Evolutionary conservation across 2,329 filamentous ascomycete genomes (phyloP), one percentile per base, ranked within the genome.

Genomic region (Cladosporium sphaerospermum): DNA sequence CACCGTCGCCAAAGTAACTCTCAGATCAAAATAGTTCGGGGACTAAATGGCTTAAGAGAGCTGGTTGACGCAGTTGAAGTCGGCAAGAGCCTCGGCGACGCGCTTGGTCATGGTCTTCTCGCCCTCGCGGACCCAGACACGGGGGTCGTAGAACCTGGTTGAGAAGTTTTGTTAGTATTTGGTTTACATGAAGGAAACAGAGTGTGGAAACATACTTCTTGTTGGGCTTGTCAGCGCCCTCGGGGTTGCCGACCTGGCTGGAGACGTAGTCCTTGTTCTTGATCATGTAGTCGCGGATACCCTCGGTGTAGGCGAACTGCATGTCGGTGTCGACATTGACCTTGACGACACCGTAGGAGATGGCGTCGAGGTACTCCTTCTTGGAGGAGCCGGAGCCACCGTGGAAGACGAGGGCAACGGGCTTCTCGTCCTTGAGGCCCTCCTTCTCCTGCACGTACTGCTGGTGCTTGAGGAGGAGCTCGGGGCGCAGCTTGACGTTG

Each of bases 351-450:
- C 93, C 93, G 75, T 92, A 87, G 70, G 78, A 77, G 74, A 96
- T 96, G 69, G 91, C 92, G 65, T 89, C 83, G 59, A 78, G 80
- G 82, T 88, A 99, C 78, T 99, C 93, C 64, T 89, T 75, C 80
- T 96, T 95, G 71, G 81, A 80, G 61, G 88, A 95, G 63, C 93
- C 93, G 60, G 89, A 95, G 67, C 93, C 93, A 68, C 93, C 93
- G 82, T 99, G 93, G 87, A 99, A 99, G 73, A 99, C 93, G 68
- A 99, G 89, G 84, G 91, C 97, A 70, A 97, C 88, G 63, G 93
- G 93, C 86, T 96, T 96, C 70, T 88, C 81, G 47, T 88, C 82
- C 64, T 80, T 77, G 66, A 81, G 76, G 62, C 75, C 73, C 61
- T 85, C 83, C 79, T 95, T 82, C 75, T 92, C 83, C 75, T 89